These are phyloP conservation scores for Sicyos baderoa DNA, from an alignment of 306 rosid species.

Conservation along the genomic window DNA sequence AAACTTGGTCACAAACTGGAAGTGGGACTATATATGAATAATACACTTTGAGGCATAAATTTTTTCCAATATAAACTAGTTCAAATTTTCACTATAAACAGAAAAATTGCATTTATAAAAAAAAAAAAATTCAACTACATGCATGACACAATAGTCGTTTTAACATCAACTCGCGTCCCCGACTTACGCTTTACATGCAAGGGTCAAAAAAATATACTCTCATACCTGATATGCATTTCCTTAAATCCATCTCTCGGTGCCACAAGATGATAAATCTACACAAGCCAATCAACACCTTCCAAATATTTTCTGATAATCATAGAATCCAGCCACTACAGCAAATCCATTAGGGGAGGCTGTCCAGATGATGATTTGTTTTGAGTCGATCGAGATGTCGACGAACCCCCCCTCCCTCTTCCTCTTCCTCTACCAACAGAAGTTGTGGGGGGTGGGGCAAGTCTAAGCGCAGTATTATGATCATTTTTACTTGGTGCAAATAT, in stretches of 20 bases:
- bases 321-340: conserved; percentile 42
- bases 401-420: conserved; percentile 70
- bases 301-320: conserved; percentile 18
- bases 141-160: conserved; percentile 40
- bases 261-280: conserved; percentile 28
- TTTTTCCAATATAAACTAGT: conserved; percentile 23
- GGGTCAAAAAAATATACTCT: conserved; percentile 23
- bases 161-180: conserved; percentile 31
- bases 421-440: conserved; percentile 79
- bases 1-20: conserved; percentile 31
- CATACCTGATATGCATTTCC: conserved; percentile 29
- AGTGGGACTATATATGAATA: conserved; percentile 39
- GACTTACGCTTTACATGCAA: conserved; percentile 27
- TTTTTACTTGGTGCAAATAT: conserved; percentile 70
- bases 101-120: conserved; percentile 29
- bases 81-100: conserved; percentile 5
- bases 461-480: conserved; percentile 48
- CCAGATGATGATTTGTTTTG: conserved; percentile 46
- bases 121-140: conserved; percentile 35
- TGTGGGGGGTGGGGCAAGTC: conserved; percentile 91
- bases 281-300: conserved; percentile 25
- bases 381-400: conserved; percentile 40
- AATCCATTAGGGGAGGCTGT: conserved; percentile 78
- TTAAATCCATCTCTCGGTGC: conserved; percentile 29
- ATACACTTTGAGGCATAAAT: conserved; percentile 29